Evolutionary conservation across 495 filamentous ascomycete species (phyloP), one percentile per base, ranked within the genome.

Genomic region (Penicillium alfredii): DNA sequence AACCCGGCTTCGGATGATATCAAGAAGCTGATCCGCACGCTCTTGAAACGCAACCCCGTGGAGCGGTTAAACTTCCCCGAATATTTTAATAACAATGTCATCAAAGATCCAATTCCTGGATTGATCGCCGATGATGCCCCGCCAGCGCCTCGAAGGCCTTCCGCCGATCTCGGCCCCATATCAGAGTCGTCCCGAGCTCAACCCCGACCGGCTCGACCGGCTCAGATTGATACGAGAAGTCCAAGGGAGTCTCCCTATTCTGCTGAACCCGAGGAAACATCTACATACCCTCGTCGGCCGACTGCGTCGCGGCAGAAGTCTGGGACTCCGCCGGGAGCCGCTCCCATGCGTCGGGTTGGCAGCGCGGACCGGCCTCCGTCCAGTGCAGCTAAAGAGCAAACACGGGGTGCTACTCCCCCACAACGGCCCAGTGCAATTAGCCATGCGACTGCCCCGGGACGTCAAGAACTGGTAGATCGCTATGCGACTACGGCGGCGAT

Each of bases 11-110:
- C 80, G 38, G 63, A 79, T 27, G 80, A 80, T 7, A 77, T 97
- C 58, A 94, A 94, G 58, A 68, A 67, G n/a, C 55, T 95, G 17
- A 86, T 97, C 35, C 77, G 84, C 8, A 69, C 63, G 9, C 76
- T 98, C 14, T 58, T 98, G 44, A 94, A 89, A 66, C 79, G 84
- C 33, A 86, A 80, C 28, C 88, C 92, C 0, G 74, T 83, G 2
- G 86, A 94, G 45, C 72, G 92, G 24, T 76, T 94, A 62, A 80
- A 73, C 26, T 97, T 94, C 45, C 72, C 81, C 8, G 73, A 81
- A 21, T 90, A 94, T 50, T 96, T 97, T 58, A 64, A 65, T 11
- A 74, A 84, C 48, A 55, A 69, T 34, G 80, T 94, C 21, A 76
- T 97, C 33, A 77, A 72, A 14, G 80, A 77, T 21, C 75, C 80